Base-by-base conservation (phyloP, 257 asterid species). In the Scutellaria barbata region DNA sequence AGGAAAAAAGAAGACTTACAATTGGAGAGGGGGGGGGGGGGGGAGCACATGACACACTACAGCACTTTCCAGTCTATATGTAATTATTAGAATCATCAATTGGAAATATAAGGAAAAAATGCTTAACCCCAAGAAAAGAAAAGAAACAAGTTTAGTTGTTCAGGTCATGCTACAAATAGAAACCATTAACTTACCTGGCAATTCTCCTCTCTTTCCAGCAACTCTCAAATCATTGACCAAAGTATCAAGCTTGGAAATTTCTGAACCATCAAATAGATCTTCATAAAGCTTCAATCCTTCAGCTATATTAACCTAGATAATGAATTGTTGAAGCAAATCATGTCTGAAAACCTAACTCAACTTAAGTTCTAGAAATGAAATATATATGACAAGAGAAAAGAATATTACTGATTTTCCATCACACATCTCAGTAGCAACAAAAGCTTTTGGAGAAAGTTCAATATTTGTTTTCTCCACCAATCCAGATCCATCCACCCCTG, bases 231-330 rank as follows among this genome's bases (percentile, higher is more conserved):
- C 97, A 85, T 83, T 82, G 73, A 86, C 97, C 85, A 85, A 68
- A 37, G 83, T 37, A 78, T 45, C 74, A 71, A 93, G 84, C 76
- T 87, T 80, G 12, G 83, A 83, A 75, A 87, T 85, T 78, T 85
- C 90, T 37, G 93, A 85, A 66, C 76, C 83, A 70, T 81, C 81
- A 40, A 90, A 33, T 53, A 87, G 59, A 71, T 83, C 83, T 76
- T 89, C 93, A 59, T 84, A 93, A 43, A 90, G 86, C 81, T 89
- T 89, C 87, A 93, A 58, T 65, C 98, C 97, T 73, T 90, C 97
- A 69, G 87, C 90, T 35, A 82, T 82, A 75, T 93, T 90, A 67
- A 89, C 86, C 97, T 93, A 71, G 10, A 69, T 53, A 63, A 62
- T 72, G 53, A 74, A 82, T 39, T 46, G 43, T 63, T 40, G 14